Conservation (phyloP, 345 rosid species). For the Lagerstroemia speciosa region DNA sequence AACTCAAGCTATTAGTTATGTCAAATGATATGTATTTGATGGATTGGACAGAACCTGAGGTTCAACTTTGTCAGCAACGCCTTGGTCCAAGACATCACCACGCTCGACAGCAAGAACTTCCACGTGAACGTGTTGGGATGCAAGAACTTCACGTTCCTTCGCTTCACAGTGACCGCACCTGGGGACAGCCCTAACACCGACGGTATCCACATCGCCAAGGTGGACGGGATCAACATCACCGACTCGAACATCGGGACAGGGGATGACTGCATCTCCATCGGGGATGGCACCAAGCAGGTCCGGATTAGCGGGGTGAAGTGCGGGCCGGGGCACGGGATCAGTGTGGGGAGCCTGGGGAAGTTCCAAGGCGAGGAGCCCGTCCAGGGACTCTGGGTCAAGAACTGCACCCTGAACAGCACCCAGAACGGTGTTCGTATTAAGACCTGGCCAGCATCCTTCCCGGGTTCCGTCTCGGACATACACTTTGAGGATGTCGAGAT, state of each 20-base stretch:
- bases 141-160: slow-evolving; percentile 11
- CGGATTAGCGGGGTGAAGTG: not conserved
- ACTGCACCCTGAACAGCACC: slow-evolving; percentile 10
- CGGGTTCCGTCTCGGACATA: slow-evolving; percentile 9
- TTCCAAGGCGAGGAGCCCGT: slow-evolving; percentile 5
- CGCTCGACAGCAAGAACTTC: slow-evolving; percentile 17
- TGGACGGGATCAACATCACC: slow-evolving; percentile 6
- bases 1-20: not conserved
- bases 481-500: slow-evolving; percentile 29
- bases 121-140: slow-evolving; percentile 15
- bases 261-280: slow-evolving; percentile 23
- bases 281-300: slow-evolving; percentile 13
- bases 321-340: slow-evolving; percentile 16
- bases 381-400: not conserved
- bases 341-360: slow-evolving; percentile 14
- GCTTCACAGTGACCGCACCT: slow-evolving; percentile 8
- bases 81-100: slow-evolving; percentile 1
- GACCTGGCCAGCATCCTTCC: slow-evolving; percentile 9
- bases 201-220: slow-evolving; percentile 17
- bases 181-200: slow-evolving; percentile 14
- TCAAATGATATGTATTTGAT: not conserved
- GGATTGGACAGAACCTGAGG: slow-evolving; percentile 10
- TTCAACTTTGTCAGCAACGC: slow-evolving; percentile 12
- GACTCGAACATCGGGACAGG: slow-evolving; percentile 9
- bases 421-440: slow-evolving; percentile 8